These are phyloP conservation scores for Barnettozyma sp. DNA, from an alignment of 805 yeast species.

Conservation along the genomic window DNA sequence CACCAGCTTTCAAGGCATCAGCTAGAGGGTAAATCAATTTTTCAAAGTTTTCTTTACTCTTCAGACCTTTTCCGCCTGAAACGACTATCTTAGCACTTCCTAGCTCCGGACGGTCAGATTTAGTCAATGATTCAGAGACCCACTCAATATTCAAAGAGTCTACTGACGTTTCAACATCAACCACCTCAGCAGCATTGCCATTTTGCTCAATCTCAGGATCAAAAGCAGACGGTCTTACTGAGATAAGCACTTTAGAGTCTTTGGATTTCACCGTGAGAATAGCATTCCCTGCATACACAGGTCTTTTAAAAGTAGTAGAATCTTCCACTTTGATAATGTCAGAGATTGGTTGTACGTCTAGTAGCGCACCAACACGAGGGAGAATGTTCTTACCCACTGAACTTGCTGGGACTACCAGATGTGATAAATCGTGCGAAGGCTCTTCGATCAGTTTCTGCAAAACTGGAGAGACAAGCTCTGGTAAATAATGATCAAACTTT, in stretches of 20 bases:
- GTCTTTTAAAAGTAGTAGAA: slow-evolving; percentile 75
- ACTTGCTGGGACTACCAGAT: slow-evolving; percentile 76
- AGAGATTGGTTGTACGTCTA: slow-evolving; percentile 83
- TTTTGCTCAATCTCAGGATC: slow-evolving; percentile 36
- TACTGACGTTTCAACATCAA: slow-evolving; percentile 35
- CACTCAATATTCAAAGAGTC: slow-evolving; percentile 45
- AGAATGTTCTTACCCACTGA: slow-evolving; percentile 80
- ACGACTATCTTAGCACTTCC: slow-evolving; percentile 77
- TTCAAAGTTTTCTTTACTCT: slow-evolving; percentile 83
- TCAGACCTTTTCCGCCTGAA: slow-evolving; percentile 92
- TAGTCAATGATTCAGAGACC: slow-evolving; percentile 67
- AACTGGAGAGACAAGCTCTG: slow-evolving; percentile 78
- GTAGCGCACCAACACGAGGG: slow-evolving; percentile 79
- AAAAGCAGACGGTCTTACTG: slow-evolving; percentile 85
- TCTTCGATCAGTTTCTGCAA: slow-evolving; percentile 33
- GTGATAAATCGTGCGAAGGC: slow-evolving; percentile 41
- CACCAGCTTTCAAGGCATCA: slow-evolving; percentile 84
- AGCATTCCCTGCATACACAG: slow-evolving; percentile 95
- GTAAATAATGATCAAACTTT: slow-evolving; percentile 61
- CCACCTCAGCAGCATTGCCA: slow-evolving; percentile 37
- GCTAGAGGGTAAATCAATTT: slow-evolving; percentile 76
- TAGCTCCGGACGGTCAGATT: slow-evolving; percentile 86
- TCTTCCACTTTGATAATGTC: slow-evolving; percentile 68
- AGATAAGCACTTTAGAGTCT: slow-evolving; percentile 60
- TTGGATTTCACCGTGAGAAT: slow-evolving; percentile 68